phyloP scores from a whole-genome alignment of 2,329 filamentous ascomycete species.

The Lasiodiplodia hormozganensis region DNA sequence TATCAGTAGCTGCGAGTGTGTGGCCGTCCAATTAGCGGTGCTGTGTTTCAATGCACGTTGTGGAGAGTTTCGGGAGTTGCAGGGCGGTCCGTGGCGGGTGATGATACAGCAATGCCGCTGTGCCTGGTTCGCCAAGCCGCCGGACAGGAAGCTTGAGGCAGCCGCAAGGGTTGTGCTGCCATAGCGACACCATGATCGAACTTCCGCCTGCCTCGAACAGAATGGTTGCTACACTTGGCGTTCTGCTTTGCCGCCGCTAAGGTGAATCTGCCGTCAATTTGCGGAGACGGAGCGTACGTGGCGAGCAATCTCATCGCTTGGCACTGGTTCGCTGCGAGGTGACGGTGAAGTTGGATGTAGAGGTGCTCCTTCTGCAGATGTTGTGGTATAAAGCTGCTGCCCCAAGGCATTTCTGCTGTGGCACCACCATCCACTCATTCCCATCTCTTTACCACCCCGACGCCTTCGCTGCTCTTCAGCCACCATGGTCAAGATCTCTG shows the following conservation, averaged over 20 bases:
- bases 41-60: neutral
- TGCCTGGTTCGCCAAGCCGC: conserved; percentile 20
- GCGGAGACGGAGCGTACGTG: neutral
- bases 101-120: neutral
- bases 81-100: neutral
- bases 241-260: conserved; percentile 10
- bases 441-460: neutral
- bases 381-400: neutral
- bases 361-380: too few species aligned
- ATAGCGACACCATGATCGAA: conserved; percentile 3
- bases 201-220: conserved; percentile 21
- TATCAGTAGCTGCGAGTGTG: neutral
- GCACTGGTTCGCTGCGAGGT: neutral
- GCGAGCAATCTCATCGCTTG: neutral
- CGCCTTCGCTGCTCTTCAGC: too few species aligned
- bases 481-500: conserved; percentile 17
- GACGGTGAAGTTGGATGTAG: neutral
- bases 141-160: conserved; percentile 19
- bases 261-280: conserved; percentile 7
- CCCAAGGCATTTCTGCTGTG: neutral
- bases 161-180: conserved; percentile 12
- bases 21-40: neutral
- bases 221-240: conserved; percentile 15
- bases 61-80: neutral
- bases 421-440: neutral